Conservation (phyloP, 768 basidiomycete genomes). For the Wakefieldia striispora region DNA sequence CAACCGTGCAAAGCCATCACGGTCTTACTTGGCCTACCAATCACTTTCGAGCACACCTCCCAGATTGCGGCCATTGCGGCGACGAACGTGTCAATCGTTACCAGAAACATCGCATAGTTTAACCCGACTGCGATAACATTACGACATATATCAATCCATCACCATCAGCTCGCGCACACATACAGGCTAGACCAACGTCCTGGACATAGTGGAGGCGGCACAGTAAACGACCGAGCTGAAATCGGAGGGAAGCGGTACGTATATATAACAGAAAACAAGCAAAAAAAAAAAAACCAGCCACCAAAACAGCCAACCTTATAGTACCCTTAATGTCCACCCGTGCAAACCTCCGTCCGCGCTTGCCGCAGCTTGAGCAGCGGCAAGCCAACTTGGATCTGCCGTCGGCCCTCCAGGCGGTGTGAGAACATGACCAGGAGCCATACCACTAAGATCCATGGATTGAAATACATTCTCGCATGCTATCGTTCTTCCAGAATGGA, state of each 20-base stretch:
- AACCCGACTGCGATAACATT: conserved; percentile 21
- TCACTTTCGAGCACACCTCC: conserved; percentile 1
- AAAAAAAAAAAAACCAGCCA: conserved; percentile 25
- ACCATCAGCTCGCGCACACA: conserved; percentile 10
- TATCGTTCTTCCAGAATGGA: conserved; percentile 83
- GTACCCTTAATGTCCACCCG: conserved; percentile 78
- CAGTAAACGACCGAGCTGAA: conserved; percentile 6
- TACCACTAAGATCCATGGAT: conserved; percentile 57
- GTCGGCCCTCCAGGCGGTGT: conserved; percentile 42
- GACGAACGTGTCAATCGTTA: conserved; percentile 29
- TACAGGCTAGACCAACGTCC: conserved; percentile 11
- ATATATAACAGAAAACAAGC: conserved; percentile 28
- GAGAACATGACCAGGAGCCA: conserved; percentile 44
- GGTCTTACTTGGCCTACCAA: conserved; percentile 3
- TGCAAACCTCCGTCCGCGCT: conserved; percentile 64
- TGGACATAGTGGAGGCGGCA: conserved; percentile 6
- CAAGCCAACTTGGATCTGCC: conserved; percentile 68
- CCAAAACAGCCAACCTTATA: conserved; percentile 43
- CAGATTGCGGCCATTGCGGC: conserved; percentile 1
- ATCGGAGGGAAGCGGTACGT: conserved; percentile 20
- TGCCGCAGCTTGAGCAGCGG: conserved; percentile 69
- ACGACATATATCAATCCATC: conserved; percentile 24
- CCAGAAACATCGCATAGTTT: conserved; percentile 2
- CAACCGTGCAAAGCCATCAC: no score
- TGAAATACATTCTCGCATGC: conserved; percentile 81